Evolutionary conservation across 1,284 basidiomycete genomes (phyloP), one percentile per base, ranked within the genome.

Genomic region (Ceratobasidium sp.): DNA sequence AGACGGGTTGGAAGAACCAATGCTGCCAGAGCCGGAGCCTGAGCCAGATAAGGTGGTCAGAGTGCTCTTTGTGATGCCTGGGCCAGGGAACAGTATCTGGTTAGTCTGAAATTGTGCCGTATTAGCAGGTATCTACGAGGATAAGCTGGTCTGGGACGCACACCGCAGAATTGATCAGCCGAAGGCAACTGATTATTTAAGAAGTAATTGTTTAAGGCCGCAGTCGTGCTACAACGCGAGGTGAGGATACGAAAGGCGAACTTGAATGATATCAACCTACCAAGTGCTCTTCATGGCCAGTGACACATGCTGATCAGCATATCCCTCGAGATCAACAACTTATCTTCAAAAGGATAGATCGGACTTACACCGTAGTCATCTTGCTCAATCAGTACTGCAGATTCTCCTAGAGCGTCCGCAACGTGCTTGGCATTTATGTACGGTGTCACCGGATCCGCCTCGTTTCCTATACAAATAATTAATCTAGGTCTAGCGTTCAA

Each of bases 381-480:
- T 23, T 77, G 78, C 23, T 76, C 51, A 26, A 78, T 63, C n/a
- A 78, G 64, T 4, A 66, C 49, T 5, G 77, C 70, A 3, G 58
- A 55, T 10, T 78, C 56, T 12, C 77, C 53, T 23, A 66, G 42
- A 9, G 61, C 44, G 20, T 75, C 56, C 12, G 70, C 61, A 44
- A 75, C 70, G 20, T 42, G 23, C 46, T 79, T 69, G 49, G 78
- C 78, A 2, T 23, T 39, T n/a, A 9, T 23, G 23, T 49, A 76
- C 9, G 78, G 78, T 7, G 78, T 79, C 9, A 79, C 40, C n/a
- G 78, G 78, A 40, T 79, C 78, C 5, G 53, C 60, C 20, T 70
- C 61, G 39, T 79, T 79, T 10, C 72, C 56, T 71, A n/a, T 33
- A 33, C 33, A 33, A 33, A 33, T 33, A 33, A 33, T 33, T 33